These are phyloP conservation scores for Escovopsis sp. DNA, from an alignment of 2,329 filamentous ascomycete genomes.

Conservation along the genomic window DNA sequence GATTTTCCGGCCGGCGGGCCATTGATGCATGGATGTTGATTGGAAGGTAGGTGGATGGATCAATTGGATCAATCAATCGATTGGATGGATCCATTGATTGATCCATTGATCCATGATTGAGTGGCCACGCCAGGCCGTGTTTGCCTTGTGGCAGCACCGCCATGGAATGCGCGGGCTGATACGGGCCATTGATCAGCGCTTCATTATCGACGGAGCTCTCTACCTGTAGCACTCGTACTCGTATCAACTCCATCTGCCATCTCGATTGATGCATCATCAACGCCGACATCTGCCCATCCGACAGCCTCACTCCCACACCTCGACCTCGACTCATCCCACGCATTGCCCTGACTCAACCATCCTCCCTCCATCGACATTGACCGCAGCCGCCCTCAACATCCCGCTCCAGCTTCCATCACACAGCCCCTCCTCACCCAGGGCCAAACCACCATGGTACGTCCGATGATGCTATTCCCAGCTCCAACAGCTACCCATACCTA, in stretches of 20 bases:
- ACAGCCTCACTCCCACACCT: background rate
- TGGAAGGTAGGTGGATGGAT: no score
- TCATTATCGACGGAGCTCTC: background rate
- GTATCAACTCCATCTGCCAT: background rate
- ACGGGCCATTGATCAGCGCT: background rate
- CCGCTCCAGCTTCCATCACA: no score
- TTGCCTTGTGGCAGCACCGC: constrained; percentile 8
- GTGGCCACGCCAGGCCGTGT: constrained; percentile 13
- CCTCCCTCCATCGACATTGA: no score
- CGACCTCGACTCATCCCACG: no score
- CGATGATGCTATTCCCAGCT: background rate
- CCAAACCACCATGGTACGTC: constrained; percentile 15
- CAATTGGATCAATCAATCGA: no score
- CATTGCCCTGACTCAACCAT: no score
- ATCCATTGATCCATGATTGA: background rate
- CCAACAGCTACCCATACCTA: background rate
- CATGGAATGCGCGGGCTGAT: background rate
- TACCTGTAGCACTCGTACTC: no score
- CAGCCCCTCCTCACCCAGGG: constrained; percentile 3
- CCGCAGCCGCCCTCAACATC: no score
- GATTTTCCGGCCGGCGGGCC: background rate
- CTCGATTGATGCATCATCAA: background rate
- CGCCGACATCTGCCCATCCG: background rate
- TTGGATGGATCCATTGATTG: no score
- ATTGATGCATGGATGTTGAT: no score